Base-by-base conservation (phyloP, 129 eudicot genomes). In the Smallanthus sonchifolius region DNA sequence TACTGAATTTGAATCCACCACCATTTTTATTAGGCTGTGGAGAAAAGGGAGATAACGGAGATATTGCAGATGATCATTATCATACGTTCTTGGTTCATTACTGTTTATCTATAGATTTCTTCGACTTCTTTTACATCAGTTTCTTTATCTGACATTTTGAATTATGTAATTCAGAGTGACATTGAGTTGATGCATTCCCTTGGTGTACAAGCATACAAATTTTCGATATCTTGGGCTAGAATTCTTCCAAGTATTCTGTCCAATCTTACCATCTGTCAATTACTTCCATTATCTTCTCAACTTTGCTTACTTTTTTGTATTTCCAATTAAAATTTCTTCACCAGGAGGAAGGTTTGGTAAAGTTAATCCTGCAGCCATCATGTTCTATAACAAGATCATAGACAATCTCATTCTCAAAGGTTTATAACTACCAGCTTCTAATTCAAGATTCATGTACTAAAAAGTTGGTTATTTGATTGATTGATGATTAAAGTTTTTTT, bases 201-300 rank as follows among this genome's bases (percentile, higher is more conserved):
- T 77, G 93, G 96, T 37, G 72, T 93, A 6, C 57, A 87, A 78
- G 85, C 92, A 3, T 90, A 88, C 76, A 65, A 93, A 14, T 88
- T 93, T 74, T 93, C 97, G 13, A 83, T 93, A 69, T 86, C 98
- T 45, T 90, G 98, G 96, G 48, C 92, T 70, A 87, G 98, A 83
- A 24, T 89, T 86, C 87, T 90, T 37, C 98, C 97, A 17, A 78
- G 65, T 57, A 28, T 57, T 57, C 6, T 10, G 1, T 19, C 62
- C 32, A 13, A 59, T 59, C 39, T 59, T 59, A 28, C 16, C 35
- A 59, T 19, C 61, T 15, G 0, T 44, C 0, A n/a, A 5, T 4
- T 16, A 51, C 24, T 15, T 51, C 8, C 13, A n/a, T 15, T 51
- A 51, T 10, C 24, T 13, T 49, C 13, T 13, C 13, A 10, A 24